Conservation (phyloP, 108 stramenopile genomes). For the Epipyxis sp. region DNA sequence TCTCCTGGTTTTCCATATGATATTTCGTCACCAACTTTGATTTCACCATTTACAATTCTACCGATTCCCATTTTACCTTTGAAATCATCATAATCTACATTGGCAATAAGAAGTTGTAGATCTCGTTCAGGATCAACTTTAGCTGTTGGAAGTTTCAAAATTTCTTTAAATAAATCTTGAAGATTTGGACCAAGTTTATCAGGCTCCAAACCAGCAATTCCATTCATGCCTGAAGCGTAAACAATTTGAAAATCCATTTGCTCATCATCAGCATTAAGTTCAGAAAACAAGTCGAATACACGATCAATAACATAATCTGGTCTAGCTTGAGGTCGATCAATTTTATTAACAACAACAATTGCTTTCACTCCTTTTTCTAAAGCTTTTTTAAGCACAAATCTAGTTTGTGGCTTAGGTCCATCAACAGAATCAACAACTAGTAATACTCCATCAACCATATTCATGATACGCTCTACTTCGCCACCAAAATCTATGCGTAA, state of each 20-base stretch:
- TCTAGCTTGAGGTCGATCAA: slow-evolving; percentile 91
- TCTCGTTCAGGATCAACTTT: slow-evolving; percentile 35
- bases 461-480: slow-evolving; percentile 94
- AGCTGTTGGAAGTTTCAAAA: slow-evolving; percentile 47
- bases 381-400: slow-evolving; percentile 96
- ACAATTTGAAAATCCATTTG: slow-evolving; percentile 96
- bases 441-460: slow-evolving; percentile 96
- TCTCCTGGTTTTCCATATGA: slow-evolving; percentile 30
- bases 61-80: slow-evolving; percentile 98
- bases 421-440: slow-evolving; percentile 95
- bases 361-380: slow-evolving; percentile 80
- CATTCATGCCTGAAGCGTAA: slow-evolving; percentile 87
- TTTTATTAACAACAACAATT: slow-evolving; percentile 97
- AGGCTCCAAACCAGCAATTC: slow-evolving; percentile 76
- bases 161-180: slow-evolving; percentile 79
- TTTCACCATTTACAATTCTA: slow-evolving; percentile 75
- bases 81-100: slow-evolving; percentile 95
- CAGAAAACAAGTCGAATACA: slow-evolving; percentile 95
- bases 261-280: slow-evolving; percentile 88
- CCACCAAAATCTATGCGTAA: slow-evolving; percentile 99
- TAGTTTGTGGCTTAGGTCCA: slow-evolving; percentile 97
- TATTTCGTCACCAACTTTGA: slow-evolving; percentile 64
- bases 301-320: slow-evolving; percentile 96
- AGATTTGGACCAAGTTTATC: slow-evolving; percentile 72
- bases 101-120: slow-evolving; percentile 76